A percentile compares a stretch with the other conserved stretches of the same genome.
phyloP scores from a whole-genome alignment of 116 monocot genomes.

The Papilionanthe hybrid region DNA sequence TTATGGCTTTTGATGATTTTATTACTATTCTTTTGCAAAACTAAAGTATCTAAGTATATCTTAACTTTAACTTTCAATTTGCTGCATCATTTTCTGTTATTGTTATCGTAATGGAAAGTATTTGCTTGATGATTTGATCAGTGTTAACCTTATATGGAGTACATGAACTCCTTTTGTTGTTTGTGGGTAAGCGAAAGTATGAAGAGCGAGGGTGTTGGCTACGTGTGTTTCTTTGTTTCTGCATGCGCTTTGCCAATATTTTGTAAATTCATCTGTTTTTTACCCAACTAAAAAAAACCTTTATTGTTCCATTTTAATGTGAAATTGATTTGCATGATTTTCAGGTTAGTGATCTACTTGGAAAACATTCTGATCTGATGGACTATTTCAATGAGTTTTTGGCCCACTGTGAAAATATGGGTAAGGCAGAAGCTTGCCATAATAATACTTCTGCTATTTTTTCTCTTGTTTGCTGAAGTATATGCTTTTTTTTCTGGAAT shows the following conservation, averaged over 20 bases:
- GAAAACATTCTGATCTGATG: constrained; percentile 74
- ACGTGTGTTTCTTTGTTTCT: neutral
- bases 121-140: neutral
- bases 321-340: neutral
- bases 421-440: constrained; percentile 21
- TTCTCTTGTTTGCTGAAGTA: neutral
- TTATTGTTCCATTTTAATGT: neutral
- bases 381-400: constrained; percentile 84
- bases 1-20: too few relatives aligned
- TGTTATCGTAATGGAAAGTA: neutral
- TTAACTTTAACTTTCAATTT: neutral
- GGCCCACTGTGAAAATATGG: constrained; percentile 67
- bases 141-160: neutral
- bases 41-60: neutral
- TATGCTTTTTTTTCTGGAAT: neutral
- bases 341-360: constrained; percentile 76
- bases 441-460: too few relatives aligned
- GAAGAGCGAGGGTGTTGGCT: neutral
- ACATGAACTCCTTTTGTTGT: neutral
- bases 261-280: neutral
- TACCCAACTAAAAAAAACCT: neutral
- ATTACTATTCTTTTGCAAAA: neutral
- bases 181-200: neutral
- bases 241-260: neutral
- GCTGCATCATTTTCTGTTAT: too few relatives aligned